These are phyloP conservation scores for Funneliformis caledonium DNA, from an alignment of 371 early-diverging fungal genomes.

Conservation along the genomic window DNA sequence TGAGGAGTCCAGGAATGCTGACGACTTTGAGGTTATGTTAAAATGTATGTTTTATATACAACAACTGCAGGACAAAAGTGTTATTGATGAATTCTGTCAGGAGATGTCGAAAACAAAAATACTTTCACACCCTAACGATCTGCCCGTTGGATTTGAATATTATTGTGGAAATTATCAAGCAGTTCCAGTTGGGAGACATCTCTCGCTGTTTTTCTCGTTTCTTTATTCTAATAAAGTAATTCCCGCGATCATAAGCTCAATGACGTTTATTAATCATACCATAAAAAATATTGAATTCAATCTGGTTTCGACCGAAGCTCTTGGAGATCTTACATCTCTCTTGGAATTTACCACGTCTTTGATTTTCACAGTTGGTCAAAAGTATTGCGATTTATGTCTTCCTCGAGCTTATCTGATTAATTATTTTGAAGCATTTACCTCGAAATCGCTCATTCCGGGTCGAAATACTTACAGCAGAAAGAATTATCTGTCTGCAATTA, in stretches of 20 bases:
- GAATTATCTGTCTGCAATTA: not conserved
- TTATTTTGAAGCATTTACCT: not conserved
- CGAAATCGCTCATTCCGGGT: not conserved
- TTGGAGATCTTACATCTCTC: conserved; percentile 34
- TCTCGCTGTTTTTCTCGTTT: not conserved
- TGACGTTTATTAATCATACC: conserved; percentile 16
- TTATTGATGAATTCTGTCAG: conserved; percentile 11
- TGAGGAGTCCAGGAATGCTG: not conserved
- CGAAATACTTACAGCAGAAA: not conserved
- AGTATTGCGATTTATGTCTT: conserved; percentile 32
- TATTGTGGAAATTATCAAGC: not conserved
- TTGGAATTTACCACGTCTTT: conserved; percentile 19
- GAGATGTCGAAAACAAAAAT: not conserved
- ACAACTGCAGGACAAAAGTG: not conserved
- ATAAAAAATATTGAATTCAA: not conserved
- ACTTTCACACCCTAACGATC: not conserved
- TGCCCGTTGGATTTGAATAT: not conserved
- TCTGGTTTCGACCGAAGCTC: not conserved
- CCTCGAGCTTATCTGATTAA: conserved; percentile 28
- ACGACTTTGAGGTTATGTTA: conserved; percentile 20
- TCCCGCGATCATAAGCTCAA: not conserved
- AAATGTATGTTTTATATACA: conserved; percentile 25
- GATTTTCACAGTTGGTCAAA: conserved; percentile 16
- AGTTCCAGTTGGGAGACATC: conserved; percentile 25
- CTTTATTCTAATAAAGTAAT: not conserved